A percentile compares a stretch with the other conserved stretches of the same genome.
Conservation (phyloP, 2,329 filamentous ascomycete species). For the Xenosphaeropsis pyriputrescens region DNA sequence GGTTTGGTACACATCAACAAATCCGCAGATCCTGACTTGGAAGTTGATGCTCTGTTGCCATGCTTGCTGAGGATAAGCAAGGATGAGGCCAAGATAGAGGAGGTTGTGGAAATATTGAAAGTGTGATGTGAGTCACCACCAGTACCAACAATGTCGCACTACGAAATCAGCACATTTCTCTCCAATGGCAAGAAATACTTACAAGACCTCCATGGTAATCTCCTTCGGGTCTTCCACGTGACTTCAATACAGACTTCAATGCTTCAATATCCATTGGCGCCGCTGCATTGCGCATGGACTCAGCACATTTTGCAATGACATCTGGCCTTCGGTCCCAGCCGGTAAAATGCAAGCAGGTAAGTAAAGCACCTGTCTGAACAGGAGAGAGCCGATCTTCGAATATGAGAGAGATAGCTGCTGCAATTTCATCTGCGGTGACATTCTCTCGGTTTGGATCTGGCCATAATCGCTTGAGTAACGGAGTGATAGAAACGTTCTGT, state of each 20-base stretch:
- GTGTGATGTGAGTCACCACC: slow-evolving; percentile 94
- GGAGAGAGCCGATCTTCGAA: slow-evolving; percentile 85
- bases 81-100: slow-evolving; percentile 81
- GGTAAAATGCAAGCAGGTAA: slow-evolving; percentile 88
- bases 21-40: slow-evolving; percentile 89
- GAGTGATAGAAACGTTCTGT: slow-evolving; percentile 37
- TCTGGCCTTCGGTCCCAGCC: slow-evolving; percentile 71
- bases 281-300: slow-evolving; percentile 71
- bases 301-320: slow-evolving; percentile 73
- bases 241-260: slow-evolving; percentile 45
- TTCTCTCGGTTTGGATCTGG: slow-evolving; percentile 27
- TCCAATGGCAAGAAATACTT: slow-evolving; percentile 20
- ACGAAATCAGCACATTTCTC: slow-evolving; percentile 1
- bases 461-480: slow-evolving; percentile 61
- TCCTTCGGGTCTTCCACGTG: slow-evolving; percentile 50
- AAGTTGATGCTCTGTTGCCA: slow-evolving; percentile 89
- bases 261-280: slow-evolving; percentile 51
- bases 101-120: slow-evolving; percentile 94
- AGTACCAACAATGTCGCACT: slow-evolving; percentile 89
- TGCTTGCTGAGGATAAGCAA: slow-evolving; percentile 84
- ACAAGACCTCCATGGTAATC: slow-evolving; percentile 73
- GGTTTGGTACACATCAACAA: slow-evolving; percentile 66
- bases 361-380: slow-evolving; percentile 71
- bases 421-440: slow-evolving; percentile 69
- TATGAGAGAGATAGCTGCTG: slow-evolving; percentile 77